These are phyloP conservation scores for Cucumis cinereus DNA, from an alignment of 306 rosid species.

Conservation along the genomic window DNA sequence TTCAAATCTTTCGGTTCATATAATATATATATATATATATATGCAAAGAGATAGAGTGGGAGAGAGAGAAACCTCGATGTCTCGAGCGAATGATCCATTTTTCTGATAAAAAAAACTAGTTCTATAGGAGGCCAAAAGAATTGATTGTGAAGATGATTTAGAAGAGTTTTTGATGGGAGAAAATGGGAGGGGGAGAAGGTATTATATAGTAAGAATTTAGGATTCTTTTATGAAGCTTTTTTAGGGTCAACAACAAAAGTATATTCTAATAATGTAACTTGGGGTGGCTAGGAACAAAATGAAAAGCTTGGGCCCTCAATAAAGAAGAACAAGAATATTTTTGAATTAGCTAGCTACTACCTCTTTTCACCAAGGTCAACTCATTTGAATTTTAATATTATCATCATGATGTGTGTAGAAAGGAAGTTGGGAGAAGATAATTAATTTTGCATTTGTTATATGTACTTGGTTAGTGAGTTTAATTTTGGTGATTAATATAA, in stretches of 20 bases:
- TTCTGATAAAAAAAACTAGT: background rate
- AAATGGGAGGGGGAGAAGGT: background rate
- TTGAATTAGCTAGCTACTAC: background rate
- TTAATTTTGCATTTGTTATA: too few relatives aligned
- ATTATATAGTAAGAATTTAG: background rate
- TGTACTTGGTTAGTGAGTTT: too few relatives aligned
- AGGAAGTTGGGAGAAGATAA: background rate
- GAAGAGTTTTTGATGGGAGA: background rate
- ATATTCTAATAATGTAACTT: background rate
- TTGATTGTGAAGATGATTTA: background rate
- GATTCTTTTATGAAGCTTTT: background rate
- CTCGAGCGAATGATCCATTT: slow-evolving; percentile 39
- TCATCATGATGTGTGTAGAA: background rate
- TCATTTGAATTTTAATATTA: background rate
- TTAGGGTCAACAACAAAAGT: background rate
- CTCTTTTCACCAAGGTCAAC: background rate
- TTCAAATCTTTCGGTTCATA: too few relatives aligned
- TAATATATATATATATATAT: too few relatives aligned
- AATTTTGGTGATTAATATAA: too few relatives aligned
- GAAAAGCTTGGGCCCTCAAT: background rate
- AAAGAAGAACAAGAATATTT: slow-evolving; percentile 2
- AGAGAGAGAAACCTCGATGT: slow-evolving; percentile 43
- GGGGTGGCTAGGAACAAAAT: background rate
- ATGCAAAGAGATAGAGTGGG: background rate
- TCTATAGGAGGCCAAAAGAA: background rate